Conservation (phyloP, 148 eudicot genomes). For the Talinum fruticosum region DNA sequence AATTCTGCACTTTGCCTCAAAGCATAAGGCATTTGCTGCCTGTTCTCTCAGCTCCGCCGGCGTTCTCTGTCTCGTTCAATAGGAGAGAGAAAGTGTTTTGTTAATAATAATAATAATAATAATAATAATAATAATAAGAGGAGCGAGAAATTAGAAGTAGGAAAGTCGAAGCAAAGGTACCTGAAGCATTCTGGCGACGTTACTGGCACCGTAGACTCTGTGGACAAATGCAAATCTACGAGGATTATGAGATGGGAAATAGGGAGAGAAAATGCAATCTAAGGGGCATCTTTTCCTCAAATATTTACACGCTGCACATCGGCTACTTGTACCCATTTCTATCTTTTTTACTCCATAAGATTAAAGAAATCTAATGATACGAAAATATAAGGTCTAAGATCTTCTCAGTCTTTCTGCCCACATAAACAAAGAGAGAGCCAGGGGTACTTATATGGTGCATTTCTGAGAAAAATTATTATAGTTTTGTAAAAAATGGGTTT, state of each 20-base stretch:
- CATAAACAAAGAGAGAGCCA: not conserved
- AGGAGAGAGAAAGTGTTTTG: not conserved
- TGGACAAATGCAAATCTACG: slow-evolving; percentile 45
- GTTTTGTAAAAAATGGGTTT: not conserved
- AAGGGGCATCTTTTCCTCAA: slow-evolving; percentile 51
- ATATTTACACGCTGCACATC: slow-evolving; percentile 62
- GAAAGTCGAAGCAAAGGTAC: slow-evolving; percentile 19
- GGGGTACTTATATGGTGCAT: not conserved
- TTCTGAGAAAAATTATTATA: not conserved
- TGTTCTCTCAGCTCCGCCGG: slow-evolving; percentile 32
- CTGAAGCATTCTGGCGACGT: slow-evolving; percentile 46
- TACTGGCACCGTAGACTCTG: slow-evolving; percentile 58
- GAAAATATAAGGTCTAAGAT: not conserved
- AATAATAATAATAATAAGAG: no score
- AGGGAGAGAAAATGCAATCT: slow-evolving; percentile 52
- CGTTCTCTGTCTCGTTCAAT: slow-evolving; percentile 16
- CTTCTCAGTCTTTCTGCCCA: not conserved
- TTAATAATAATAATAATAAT: no score
- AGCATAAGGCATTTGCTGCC: slow-evolving; percentile 33
- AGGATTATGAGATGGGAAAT: slow-evolving; percentile 49
- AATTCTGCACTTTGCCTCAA: slow-evolving; percentile 39
- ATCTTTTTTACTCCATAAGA: not conserved
- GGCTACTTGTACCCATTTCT: slow-evolving; percentile 7
- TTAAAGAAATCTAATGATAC: not conserved
- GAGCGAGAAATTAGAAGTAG: no score